Base-by-base conservation (phyloP, 176 grass and related monocot species). In the Cenchrus fungigraminus region DNA sequence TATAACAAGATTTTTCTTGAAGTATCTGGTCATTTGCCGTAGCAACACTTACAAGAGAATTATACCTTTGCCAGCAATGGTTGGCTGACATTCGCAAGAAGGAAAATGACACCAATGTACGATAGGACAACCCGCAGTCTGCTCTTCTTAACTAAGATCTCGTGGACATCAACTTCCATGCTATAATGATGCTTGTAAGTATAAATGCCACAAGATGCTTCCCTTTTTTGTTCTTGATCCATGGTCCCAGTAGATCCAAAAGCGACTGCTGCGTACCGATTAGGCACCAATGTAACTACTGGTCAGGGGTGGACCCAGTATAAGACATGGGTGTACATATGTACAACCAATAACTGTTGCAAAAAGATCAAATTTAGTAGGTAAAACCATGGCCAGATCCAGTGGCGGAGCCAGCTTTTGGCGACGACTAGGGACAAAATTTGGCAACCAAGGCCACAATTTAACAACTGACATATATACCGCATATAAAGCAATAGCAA, bases 71-170 rank as follows among this genome's bases (percentile, higher is more conserved):
- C 45, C 78, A 92, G 32, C 54, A 86, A 45, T 37, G 73, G 83
- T 51, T 43, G 84, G 53, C 59, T 87, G 12, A 87, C 45, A 88
- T 37, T 94, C 31, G 56, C 61, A 25, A 94, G 77, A 82, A 92
- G 82, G 53, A 94, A 65, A 68, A 84, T 5, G 8, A 86, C 46
- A 31, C 93, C 79, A 8, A 84, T 50, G 71, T 92, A 95, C 0
- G 84, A 98, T 47, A 95, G 71, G 14, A 91, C 61, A 69, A 89
- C 79, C 10, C 78, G 68, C 6, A 73, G 8, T 87, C 74, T 84
- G 88, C 89, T 89, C 82, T 76, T 96, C 90, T 89, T 96, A 25
- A 92, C 66, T 68, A 85, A 89, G 45, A 99, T 81, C 47, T 94
- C 90, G 20, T 99, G 91, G 51, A 89, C 59, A 34, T 99, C 87